A percentile compares a stretch with the other conserved stretches of the same genome.
These are phyloP conservation scores for Eremochloa ophiuroides DNA, from an alignment of 176 grass and related monocot genomes.

Conservation along the genomic window DNA sequence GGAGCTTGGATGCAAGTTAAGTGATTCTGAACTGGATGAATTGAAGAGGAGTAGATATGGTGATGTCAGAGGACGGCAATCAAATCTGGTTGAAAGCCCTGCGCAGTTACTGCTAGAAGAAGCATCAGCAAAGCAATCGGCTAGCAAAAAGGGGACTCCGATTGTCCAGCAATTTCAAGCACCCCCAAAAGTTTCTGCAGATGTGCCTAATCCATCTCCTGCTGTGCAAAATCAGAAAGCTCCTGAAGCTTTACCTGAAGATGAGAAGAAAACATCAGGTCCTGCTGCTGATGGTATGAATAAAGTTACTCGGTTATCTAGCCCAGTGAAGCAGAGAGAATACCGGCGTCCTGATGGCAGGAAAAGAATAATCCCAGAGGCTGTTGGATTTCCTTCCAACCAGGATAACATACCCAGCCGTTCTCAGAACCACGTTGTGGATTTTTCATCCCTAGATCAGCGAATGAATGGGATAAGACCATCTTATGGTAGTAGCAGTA, in stretches of 20 bases:
- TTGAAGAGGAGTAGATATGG: slow-evolving; percentile 92
- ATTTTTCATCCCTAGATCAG: slow-evolving; percentile 66
- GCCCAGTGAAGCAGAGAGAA: slow-evolving; percentile 93
- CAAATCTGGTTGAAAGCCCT: slow-evolving; percentile 88
- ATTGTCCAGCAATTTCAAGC: slow-evolving; percentile 48
- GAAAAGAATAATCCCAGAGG: slow-evolving; percentile 98
- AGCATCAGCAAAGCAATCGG: slow-evolving; percentile 69
- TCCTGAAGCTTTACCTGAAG: slow-evolving; percentile 53
- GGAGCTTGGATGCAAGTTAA: slow-evolving; percentile 88
- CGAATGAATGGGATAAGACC: slow-evolving; percentile 54
- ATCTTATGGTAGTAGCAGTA: slow-evolving; percentile 44
- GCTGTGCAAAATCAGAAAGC: slow-evolving; percentile 52
- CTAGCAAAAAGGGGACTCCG: slow-evolving; percentile 45
- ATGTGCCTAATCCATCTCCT: slow-evolving; percentile 34
- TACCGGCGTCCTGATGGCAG: slow-evolving; percentile 91
- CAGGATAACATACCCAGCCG: slow-evolving; percentile 61
- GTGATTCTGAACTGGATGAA: slow-evolving; percentile 87
- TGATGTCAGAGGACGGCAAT: slow-evolving; percentile 89
- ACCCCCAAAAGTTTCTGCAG: slow-evolving; percentile 42
- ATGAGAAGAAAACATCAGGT: slow-evolving; percentile 47
- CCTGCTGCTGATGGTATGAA: slow-evolving; percentile 44
- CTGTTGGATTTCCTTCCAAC: slow-evolving; percentile 75
- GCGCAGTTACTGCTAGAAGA: slow-evolving; percentile 83
- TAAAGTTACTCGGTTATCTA: slow-evolving; percentile 58
- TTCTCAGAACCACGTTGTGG: slow-evolving; percentile 46